A percentile compares a stretch with the other conserved stretches of the same genome.
phyloP scores from a whole-genome alignment of 2,329 filamentous ascomycete species.

The Lasiodiplodia hormozganensis region DNA sequence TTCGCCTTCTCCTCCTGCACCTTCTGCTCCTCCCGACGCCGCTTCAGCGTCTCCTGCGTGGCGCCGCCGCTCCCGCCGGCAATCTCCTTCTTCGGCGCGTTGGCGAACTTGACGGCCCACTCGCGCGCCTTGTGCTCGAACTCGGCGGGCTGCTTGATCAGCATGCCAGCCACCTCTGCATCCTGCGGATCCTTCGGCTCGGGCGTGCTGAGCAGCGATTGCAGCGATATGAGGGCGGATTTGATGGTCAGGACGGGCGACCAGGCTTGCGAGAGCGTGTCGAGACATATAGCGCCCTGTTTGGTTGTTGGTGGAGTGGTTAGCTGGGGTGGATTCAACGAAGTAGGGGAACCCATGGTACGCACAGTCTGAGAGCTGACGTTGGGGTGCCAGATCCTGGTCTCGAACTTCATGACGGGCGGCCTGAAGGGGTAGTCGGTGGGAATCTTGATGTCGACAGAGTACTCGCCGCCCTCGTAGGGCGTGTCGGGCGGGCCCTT shows the following conservation, averaged over 20 bases:
- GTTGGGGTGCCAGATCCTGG: conserved; percentile 97
- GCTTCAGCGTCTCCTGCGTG: conserved; percentile 60
- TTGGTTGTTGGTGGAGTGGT: not conserved
- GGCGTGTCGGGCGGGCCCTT: conserved; percentile 89
- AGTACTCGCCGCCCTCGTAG: conserved; percentile 84
- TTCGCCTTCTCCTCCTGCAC: conserved; percentile 65
- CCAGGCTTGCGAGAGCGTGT: conserved; percentile 89
- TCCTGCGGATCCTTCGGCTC: conserved; percentile 98
- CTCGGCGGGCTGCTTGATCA: conserved; percentile 77
- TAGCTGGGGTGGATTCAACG: not conserved
- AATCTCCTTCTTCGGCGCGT: conserved; percentile 68
- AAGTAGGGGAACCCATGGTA: conserved; percentile 31
- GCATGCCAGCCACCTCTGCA: conserved; percentile 90
- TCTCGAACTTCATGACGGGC: conserved; percentile 88
- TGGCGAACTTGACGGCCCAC: conserved; percentile 86
- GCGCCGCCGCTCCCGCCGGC: conserved; percentile 61
- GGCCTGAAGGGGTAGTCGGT: conserved; percentile 92
- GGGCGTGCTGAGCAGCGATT: conserved; percentile 89
- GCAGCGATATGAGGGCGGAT: conserved; percentile 88
- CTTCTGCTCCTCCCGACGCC: conserved; percentile 64
- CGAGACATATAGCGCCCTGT: conserved; percentile 96
- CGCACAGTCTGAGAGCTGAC: conserved; percentile 90
- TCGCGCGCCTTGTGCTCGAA: conserved; percentile 86
- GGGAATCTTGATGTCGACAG: conserved; percentile 86
- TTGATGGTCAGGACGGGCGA: conserved; percentile 97